Base-by-base conservation (phyloP, 2,329 filamentous ascomycete species). In the Ophiostoma sp. region DNA sequence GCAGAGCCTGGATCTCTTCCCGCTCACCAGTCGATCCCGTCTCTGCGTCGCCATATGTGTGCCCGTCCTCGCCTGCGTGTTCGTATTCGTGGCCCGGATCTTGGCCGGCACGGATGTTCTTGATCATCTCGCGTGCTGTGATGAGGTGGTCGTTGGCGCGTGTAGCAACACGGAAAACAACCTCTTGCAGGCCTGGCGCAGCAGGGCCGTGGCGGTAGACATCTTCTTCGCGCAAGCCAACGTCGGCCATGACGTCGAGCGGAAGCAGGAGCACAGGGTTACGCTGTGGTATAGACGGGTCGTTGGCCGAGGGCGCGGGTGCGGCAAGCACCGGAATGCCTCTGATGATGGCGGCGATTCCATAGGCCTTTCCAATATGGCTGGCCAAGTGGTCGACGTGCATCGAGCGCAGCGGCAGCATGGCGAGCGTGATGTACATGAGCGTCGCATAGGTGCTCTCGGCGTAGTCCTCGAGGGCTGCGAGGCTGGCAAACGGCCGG, bases 391-490 rank as follows among this genome's bases (percentile, higher is more conserved):
- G 95, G 75, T 99, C 95, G 58, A 93, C 87, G 38, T 93, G 89
- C 74, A 97, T 84, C 0, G 91, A 96, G 9, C 88, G 86, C 74
- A 97, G 82, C 0, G 92, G 90, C 68, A 97, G 79, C 6, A 89
- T 84, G 18, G 92, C 92, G 49, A 98, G 81, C 0, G 90, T 94
- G 71, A 96, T 84, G 77, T 99, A 99, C 78, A 96, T 87, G 62
- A 98, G 82, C 0, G 92, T 96, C 18, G 93, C 93, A 79, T 98
- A 98, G 1, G 95, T 98, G 74, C 93, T 93, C 78, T 99, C 95
- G 0, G 92, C 92, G 75, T 98, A 97, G 64, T 87, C 89, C 75
- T 99, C 95, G 66, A 98, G 80, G 0, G 87, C 84, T 2, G 85
- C 83, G 63, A 98, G 77, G 65, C 81, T 89, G 0, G 90, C 81